Percentiles rank a stretch among this genome's conserved stretches.
phyloP scores from a whole-genome alignment of 208 protist species.

The Lotmaria passim region DNA sequence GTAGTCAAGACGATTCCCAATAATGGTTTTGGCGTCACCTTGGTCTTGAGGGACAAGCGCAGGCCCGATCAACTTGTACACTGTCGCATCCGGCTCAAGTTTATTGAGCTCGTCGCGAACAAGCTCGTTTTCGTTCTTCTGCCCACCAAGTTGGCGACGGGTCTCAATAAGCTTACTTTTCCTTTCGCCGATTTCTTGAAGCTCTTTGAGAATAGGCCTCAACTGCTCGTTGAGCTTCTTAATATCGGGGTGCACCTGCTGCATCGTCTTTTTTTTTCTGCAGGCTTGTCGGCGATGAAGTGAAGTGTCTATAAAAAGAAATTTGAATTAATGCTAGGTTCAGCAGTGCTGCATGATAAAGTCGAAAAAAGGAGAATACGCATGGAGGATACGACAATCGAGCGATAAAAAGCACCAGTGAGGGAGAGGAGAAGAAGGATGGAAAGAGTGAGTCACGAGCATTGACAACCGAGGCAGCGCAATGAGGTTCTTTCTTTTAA shows the following conservation, averaged over 20 bases:
- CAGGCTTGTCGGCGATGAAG: background rate
- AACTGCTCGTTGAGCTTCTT: slow-evolving; percentile 81
- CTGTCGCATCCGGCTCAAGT: slow-evolving; percentile 86
- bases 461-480: too few relatives aligned
- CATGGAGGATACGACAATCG: background rate
- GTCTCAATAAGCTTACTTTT: slow-evolving; percentile 86
- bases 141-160: slow-evolving; percentile 88
- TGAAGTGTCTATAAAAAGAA: background rate
- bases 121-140: slow-evolving; percentile 96
- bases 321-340: background rate
- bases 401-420: too few relatives aligned
- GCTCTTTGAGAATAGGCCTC: slow-evolving; percentile 68
- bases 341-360: background rate
- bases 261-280: slow-evolving; percentile 37
- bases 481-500: too few relatives aligned
- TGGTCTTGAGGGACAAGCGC: slow-evolving; percentile 94
- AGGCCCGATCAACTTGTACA: slow-evolving; percentile 96
- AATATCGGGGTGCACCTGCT: slow-evolving; percentile 85
- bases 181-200: slow-evolving; percentile 86
- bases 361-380: background rate
- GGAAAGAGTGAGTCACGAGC: too few relatives aligned
- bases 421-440: too few relatives aligned
- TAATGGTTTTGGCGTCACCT: slow-evolving; percentile 90
- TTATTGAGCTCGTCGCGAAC: slow-evolving; percentile 93
- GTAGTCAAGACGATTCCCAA: slow-evolving; percentile 92